These are phyloP conservation scores for Arthromyces matolae DNA, from an alignment of 768 basidiomycete genomes.

Conservation along the genomic window DNA sequence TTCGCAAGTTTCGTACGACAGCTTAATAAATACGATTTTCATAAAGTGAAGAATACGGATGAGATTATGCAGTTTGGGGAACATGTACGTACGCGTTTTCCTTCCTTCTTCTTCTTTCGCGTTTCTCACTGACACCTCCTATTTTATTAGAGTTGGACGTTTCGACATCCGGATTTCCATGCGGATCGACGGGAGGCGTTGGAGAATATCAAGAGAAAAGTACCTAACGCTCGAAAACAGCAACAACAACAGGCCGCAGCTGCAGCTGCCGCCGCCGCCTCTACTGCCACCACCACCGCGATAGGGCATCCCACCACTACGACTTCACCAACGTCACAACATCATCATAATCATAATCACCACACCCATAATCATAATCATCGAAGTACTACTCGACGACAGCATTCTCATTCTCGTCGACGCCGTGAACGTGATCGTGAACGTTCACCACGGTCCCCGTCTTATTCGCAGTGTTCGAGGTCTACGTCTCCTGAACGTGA, in stretches of 20 bases:
- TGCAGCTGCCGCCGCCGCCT: conserved; percentile 13
- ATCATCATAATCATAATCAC: too few species aligned
- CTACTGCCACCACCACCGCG: too few species aligned
- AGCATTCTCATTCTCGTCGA: conserved; percentile 18
- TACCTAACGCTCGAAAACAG: conserved; percentile 50
- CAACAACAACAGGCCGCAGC: conserved; percentile 27
- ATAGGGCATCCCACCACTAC: too few species aligned
- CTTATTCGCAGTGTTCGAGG: conserved; percentile 23
- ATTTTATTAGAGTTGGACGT: conserved; percentile 56
- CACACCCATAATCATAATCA: conserved; percentile 9
- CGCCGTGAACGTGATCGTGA: too few species aligned
- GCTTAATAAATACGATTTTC: conserved; percentile 95
- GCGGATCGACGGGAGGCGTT: conserved; percentile 50
- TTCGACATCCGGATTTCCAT: conserved; percentile 58
- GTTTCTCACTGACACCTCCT: too few species aligned
- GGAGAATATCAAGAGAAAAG: conserved; percentile 60
- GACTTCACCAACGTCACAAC: too few species aligned
- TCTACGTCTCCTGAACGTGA: conserved; percentile 9
- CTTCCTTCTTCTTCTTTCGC: background rate
- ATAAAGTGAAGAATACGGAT: conserved; percentile 90
- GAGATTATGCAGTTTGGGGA: conserved; percentile 67
- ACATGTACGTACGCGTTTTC: conserved; percentile 38
- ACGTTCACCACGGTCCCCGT: conserved; percentile 13
- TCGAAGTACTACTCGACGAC: conserved; percentile 22
- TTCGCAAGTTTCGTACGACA: conserved; percentile 91